Base-by-base conservation (phyloP, 1,139 yeast species). In the Yamadazyma blattariae region DNA sequence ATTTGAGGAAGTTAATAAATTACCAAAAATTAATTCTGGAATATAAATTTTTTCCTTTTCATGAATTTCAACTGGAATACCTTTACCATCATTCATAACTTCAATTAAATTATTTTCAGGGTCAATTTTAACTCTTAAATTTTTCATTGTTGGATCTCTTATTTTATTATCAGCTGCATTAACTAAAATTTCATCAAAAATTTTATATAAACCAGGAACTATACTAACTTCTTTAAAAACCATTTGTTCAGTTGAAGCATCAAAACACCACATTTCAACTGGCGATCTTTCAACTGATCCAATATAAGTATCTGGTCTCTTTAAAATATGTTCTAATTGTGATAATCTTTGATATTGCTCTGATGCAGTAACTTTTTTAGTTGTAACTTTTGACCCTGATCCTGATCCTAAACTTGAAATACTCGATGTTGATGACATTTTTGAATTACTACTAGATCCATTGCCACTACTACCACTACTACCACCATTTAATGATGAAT, bases 131-230 rank as follows among this genome's bases (percentile, higher is more conserved):
- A 94, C 97, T 41, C 79, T 86, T 42, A 94, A 77, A 46, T 76
- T 79, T 52, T 80, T 86, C 98, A 94, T 94, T 7, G 74, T 51
- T 1, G 96, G 88, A 56, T 94, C 99, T 49, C 98, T 79, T 45
- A 92, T 92, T 65, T 94, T 94, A 67, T 94, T 94, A 61, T 94
- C 98, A 12, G 98, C 99, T 3, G 99, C 98, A 59, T 94, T 94
- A 37, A 94, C 99, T 47, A 94, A 69, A 45, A 94, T 90, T 64
- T 94, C 99, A 62, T 94, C 99, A 58, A 92, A 94, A 36, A 94
- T 92, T 65, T 94, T 94, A 65, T 88, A 92, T 42, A 94, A 65
- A 36, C 98, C 99, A 4, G 99, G 98, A 12, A 92, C 97, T 47
- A 89, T 85, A 30, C 73, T 77, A 23, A 92, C 95, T 22, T 70